phyloP scores from a whole-genome alignment of 305 asterid genomes.

The Salvia sclarea region DNA sequence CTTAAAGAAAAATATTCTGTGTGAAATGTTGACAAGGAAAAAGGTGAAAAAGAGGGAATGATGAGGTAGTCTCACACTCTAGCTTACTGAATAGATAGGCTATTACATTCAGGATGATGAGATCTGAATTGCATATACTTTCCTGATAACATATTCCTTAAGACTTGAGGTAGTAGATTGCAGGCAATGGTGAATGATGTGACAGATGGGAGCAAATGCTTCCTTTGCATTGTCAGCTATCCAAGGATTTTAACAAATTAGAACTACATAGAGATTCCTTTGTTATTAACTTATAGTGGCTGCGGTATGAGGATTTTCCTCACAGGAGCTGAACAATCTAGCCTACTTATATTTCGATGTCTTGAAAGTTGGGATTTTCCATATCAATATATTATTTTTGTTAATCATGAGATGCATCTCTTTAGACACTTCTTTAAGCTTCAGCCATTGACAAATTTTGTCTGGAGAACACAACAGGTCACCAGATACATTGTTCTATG shows the following conservation, averaged over 20 bases:
- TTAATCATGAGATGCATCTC: neutral
- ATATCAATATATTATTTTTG: neutral
- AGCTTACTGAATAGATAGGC: too few relatives aligned
- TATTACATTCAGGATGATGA: too few relatives aligned
- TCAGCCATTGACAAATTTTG: neutral
- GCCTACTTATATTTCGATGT: neutral
- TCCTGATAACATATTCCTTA: neutral
- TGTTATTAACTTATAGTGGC: neutral
- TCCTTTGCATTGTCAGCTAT: neutral
- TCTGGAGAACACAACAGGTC: slow-evolving; percentile 51
- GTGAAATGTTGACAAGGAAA: too few relatives aligned
- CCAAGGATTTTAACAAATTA: neutral
- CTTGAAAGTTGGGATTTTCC: neutral
- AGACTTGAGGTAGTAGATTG: neutral
- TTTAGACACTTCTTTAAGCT: neutral
- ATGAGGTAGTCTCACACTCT: too few relatives aligned
- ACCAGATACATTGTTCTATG: slow-evolving; percentile 76
- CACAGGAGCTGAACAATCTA: neutral
- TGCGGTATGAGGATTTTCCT: neutral
- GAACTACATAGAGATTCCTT: neutral
- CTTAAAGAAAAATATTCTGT: too few relatives aligned
- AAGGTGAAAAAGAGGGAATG: too few relatives aligned
- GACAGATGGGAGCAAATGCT: neutral
- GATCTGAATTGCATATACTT: too few relatives aligned
- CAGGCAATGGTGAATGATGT: neutral